Base-by-base conservation (phyloP, 1,139 yeast species). In the Magnusiomyces clavatus region DNA sequence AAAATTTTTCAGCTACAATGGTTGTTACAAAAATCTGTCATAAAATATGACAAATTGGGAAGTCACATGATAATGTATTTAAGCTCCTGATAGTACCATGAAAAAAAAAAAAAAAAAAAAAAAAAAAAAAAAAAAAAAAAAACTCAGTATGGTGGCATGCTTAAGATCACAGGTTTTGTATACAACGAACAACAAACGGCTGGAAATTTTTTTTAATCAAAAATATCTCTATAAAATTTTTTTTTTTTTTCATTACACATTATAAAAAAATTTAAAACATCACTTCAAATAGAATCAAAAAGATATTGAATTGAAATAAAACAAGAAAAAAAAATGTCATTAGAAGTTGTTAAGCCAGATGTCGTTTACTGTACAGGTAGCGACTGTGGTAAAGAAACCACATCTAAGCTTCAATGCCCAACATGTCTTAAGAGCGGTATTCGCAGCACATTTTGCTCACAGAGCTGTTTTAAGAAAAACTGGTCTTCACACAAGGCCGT, bases 381-480 rank as follows among this genome's bases (percentile, higher is more conserved):
- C 34, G 86, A 80, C 58, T 92, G 99, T 72, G 94, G 94, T 37
- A 88, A 88, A 62, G 77, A 75, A 43, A 88, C 96, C 12, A 76
- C 77, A 1, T 84, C 94, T 41, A 72, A 77, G 43, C 74, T 92
- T 60, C 89, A 89, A 65, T 92, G 99, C 67, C 99, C 99, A 0
- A 75, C 90, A 13, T 92, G 99, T 69, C 71, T 92, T 57, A 90
- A 92, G 65, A 77, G 76, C 56, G 87, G 82, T 19, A 62, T 78
- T 46, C 73, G 76, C 46, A 74, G 78, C 52, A 77, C 77, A 24
- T 92, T 90, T 69, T 94, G 99, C 70, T 77, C 83, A 64, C 96
- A 92, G 63, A 72, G 71, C 1, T 92, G 99, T 69, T 94, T 87
- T 74, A 81, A 86, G 66, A 72, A 83, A 45, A 77, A 82, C 57